These are phyloP conservation scores for Hypoxylon sp. DNA, from an alignment of 2,329 filamentous ascomycete genomes.

Conservation along the genomic window DNA sequence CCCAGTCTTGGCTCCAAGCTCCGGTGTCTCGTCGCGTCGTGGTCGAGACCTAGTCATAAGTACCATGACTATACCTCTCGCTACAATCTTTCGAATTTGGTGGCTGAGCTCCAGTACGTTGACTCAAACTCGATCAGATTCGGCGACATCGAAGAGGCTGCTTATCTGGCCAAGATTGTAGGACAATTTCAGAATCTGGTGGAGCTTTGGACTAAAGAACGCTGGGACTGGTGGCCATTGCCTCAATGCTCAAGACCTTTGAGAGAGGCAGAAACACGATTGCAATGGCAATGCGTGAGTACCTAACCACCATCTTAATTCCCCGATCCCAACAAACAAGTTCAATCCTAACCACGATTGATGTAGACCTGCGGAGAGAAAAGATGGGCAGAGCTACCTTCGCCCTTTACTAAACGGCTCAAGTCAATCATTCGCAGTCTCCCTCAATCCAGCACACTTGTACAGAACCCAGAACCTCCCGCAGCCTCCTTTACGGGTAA, in stretches of 20 bases:
- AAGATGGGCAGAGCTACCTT: slow-evolving; percentile 1
- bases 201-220: slow-evolving; percentile 4
- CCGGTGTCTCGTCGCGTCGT: background rate
- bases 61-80: background rate
- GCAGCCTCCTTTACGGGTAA: background rate
- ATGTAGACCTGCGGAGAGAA: slow-evolving; percentile 13
- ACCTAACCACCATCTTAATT: background rate
- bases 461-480: background rate
- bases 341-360: background rate
- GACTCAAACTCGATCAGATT: background rate
- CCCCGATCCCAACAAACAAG: background rate
- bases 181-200: background rate
- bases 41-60: slow-evolving; percentile 7
- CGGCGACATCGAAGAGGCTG: background rate
- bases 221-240: slow-evolving; percentile 19
- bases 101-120: slow-evolving; percentile 7
- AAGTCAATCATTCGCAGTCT: slow-evolving; percentile 8
- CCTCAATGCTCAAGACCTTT: background rate
- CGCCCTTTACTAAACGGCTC: slow-evolving; percentile 8
- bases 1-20: slow-evolving; percentile 8
- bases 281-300: slow-evolving; percentile 18
- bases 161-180: background rate
- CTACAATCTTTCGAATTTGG: slow-evolving; percentile 8
- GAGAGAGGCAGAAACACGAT: background rate
- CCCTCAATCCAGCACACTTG: background rate